Evolutionary conservation across 495 filamentous ascomycete species (phyloP), one percentile per base, ranked within the genome.

Genomic region (Daldinia decipiens): DNA sequence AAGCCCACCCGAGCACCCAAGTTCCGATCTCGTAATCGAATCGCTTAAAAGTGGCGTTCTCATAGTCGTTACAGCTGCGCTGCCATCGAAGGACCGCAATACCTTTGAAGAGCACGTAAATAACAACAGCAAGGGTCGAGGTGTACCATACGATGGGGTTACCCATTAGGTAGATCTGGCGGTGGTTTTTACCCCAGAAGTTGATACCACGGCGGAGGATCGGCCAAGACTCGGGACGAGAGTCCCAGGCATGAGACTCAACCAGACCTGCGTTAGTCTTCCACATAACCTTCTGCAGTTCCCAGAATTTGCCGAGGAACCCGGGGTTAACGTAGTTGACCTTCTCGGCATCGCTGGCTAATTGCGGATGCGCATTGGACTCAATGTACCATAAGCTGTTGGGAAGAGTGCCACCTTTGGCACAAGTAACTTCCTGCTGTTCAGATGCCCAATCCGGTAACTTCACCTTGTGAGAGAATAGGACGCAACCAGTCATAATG

Each of bases 251-350:
- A 76, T 99, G 95, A 40, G 93, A 97, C 77, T 98, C 95, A 31
- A 96, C 92, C 61, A 99, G 88, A 31, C 95, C 96, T 34, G 95
- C 95, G 76, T 99, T 99, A 13, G 96, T 98, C 67, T 87, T 92
- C 95, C 95, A 99, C 95, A 99, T 99, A 40, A 99, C 96, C 79
- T 93, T 93, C 79, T 99, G 94, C n/a, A 99, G 84, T 81, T 99
- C 95, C 92, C 93, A 97, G 83, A 99, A 99, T 77, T 98, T 99
- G 61, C 94, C 96, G 61, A 98, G 87, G 85, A 99, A 98, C 13
- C 95, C 95, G 19, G 95, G 95, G 72, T 97, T 91, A 64, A 87
- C 86, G 78, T 99, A 99, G 78, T 98, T 99, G 74, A 97, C 95
- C 79, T 90, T 96, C 78, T 98, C 95, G 24, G 92, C 89, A 69